These are phyloP conservation scores for Leccinum obscurum DNA, from an alignment of 768 basidiomycete genomes.

Conservation along the genomic window DNA sequence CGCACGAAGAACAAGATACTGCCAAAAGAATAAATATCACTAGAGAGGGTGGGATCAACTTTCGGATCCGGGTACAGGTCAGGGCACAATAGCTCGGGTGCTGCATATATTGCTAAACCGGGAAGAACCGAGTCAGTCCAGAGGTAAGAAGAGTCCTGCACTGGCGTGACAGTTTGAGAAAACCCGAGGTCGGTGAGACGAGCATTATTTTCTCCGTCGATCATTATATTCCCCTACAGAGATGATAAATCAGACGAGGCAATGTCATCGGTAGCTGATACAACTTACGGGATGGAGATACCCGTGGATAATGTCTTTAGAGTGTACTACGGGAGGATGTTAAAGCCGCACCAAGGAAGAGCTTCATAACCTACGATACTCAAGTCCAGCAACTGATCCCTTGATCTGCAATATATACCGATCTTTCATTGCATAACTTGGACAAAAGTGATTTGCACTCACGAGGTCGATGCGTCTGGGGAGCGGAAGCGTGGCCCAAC, in stretches of 20 bases:
- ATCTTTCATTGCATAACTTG: not conserved
- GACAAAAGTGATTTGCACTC: not conserved
- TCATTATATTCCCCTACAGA: slow-evolving; percentile 5
- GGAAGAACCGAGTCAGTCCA: not conserved
- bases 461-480: not conserved
- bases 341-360: not conserved
- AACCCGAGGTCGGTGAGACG: slow-evolving; percentile 11
- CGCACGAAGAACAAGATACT: slow-evolving; percentile 7
- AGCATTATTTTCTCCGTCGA: not conserved
- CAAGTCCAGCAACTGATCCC: slow-evolving; percentile 2
- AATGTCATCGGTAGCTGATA: not conserved
- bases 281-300: slow-evolving; percentile 11
- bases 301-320: not conserved
- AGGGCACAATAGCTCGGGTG: slow-evolving; percentile 5
- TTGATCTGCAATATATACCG: slow-evolving; percentile 1
- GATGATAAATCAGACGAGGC: not conserved
- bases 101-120: not conserved
- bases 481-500: not conserved
- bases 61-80: not conserved
- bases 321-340: slow-evolving; percentile 4
- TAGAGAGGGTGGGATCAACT: not conserved
- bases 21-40: slow-evolving; percentile 9
- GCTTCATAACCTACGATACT: slow-evolving; percentile 1
- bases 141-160: slow-evolving; percentile 1
- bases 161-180: not conserved